Evolutionary conservation across 495 filamentous ascomycete species (phyloP).

Genomic region (Tuber magnatum): DNA sequence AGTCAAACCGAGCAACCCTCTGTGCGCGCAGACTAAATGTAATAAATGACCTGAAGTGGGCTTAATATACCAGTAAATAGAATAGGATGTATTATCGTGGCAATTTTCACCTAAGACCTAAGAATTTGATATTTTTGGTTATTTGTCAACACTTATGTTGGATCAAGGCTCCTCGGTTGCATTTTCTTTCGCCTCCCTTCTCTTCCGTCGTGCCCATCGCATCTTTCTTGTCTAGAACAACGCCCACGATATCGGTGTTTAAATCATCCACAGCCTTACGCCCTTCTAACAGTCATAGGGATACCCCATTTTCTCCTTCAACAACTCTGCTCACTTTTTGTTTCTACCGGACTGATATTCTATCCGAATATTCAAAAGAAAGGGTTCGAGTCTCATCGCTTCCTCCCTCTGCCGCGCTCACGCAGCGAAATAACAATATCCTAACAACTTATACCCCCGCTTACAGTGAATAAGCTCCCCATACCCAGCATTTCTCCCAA

Average conservation of each 20-base stretch:
- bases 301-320: not conserved
- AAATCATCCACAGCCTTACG: not conserved
- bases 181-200: not conserved
- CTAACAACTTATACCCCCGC: constrained; percentile 38
- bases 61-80: not conserved
- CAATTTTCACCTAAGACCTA: not conserved
- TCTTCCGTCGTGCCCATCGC: not conserved
- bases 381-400: constrained; percentile 35
- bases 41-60: not conserved
- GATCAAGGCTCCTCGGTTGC: not conserved
- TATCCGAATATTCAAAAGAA: constrained; percentile 34
- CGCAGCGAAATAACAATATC: constrained; percentile 30
- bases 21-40: not conserved
- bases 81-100: not conserved
- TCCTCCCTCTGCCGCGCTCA: constrained; percentile 37
- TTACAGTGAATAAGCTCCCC: constrained; percentile 36
- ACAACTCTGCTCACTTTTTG: not conserved
- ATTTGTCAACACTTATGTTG: not conserved
- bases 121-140: not conserved
- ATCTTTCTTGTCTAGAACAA: not conserved
- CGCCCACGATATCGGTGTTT: not conserved
- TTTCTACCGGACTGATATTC: constrained; percentile 2
- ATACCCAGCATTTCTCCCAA: constrained; percentile 10
- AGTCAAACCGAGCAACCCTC: not conserved
- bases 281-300: not conserved